These are phyloP conservation scores for Podila clonocystis DNA, from an alignment of 192 early-diverging fungal species.

Conservation along the genomic window DNA sequence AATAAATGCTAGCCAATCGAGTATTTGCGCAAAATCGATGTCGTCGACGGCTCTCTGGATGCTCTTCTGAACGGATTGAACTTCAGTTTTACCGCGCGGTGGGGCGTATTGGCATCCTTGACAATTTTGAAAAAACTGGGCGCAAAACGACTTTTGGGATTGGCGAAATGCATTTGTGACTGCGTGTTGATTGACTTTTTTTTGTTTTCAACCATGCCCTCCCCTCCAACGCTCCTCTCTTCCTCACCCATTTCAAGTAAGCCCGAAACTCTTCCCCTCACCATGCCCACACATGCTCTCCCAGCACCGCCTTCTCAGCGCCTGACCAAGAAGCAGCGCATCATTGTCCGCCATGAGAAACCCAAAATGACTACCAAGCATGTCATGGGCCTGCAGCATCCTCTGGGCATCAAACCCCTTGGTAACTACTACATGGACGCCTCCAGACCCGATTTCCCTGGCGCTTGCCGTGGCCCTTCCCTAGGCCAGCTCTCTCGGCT, in stretches of 20 bases:
- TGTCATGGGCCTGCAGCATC: conserved; percentile 53
- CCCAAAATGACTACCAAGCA: conserved; percentile 48
- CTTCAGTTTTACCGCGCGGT: too few relatives aligned
- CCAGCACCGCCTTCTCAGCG: conserved; percentile 22
- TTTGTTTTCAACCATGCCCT: neutral
- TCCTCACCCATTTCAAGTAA: neutral
- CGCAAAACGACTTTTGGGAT: too few relatives aligned
- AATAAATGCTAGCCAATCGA: neutral
- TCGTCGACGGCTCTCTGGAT: too few relatives aligned
- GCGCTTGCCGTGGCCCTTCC: conserved; percentile 50
- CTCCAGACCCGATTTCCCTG: conserved; percentile 30
- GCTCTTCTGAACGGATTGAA: too few relatives aligned
- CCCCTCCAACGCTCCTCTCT: neutral
- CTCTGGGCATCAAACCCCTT: conserved; percentile 66
- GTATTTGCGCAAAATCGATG: too few relatives aligned
- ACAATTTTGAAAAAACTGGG: too few relatives aligned
- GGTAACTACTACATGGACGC: conserved; percentile 69
- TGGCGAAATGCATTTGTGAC: too few relatives aligned
- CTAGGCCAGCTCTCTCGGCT: conserved; percentile 59
- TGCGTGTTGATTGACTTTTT: too few relatives aligned
- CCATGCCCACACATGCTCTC: conserved; percentile 40
- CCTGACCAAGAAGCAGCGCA: conserved; percentile 34
- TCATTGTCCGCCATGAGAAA: conserved; percentile 46
- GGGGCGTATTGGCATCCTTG: too few relatives aligned
- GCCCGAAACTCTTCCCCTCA: neutral